A percentile compares a stretch with the other conserved stretches of the same genome.
phyloP scores from a whole-genome alignment of 1,139 yeast genomes.

The Yamadazyma atlantica region DNA sequence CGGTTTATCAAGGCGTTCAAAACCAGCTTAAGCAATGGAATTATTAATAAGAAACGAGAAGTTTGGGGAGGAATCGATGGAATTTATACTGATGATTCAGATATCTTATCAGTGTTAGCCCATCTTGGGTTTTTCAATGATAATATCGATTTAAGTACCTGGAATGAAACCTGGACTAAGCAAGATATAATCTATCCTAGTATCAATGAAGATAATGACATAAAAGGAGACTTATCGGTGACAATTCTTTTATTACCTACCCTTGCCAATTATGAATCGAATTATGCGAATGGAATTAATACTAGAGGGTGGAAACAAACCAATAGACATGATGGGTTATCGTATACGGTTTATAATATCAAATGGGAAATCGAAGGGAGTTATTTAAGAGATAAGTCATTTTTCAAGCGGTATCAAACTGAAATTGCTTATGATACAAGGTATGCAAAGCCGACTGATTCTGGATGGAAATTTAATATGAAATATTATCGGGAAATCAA shows the following conservation, averaged over 20 bases:
- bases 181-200: conserved; percentile 28
- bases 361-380: conserved; percentile 45
- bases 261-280: conserved; percentile 60
- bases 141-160: conserved; percentile 29
- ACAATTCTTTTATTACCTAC: conserved; percentile 71
- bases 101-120: conserved; percentile 67
- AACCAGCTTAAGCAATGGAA: conserved; percentile 31
- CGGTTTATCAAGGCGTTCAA: conserved; percentile 30
- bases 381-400: conserved; percentile 28
- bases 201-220: conserved; percentile 25
- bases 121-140: conserved; percentile 66
- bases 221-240: conserved; percentile 59
- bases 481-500: conserved; percentile 27
- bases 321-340: conserved; percentile 65
- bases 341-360: conserved; percentile 57
- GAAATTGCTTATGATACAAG: conserved; percentile 28
- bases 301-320: conserved; percentile 68
- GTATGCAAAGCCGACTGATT: conserved; percentile 16
- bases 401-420: conserved; percentile 28
- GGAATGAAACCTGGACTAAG: conserved; percentile 34
- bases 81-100: conserved; percentile 91
- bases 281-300: conserved; percentile 63
- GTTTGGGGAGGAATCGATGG: conserved; percentile 86
- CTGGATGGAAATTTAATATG: conserved; percentile 36
- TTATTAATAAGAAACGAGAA: conserved; percentile 43